Conservation (phyloP, 495 filamentous ascomycete species). For the Trichocladium antarcticum region DNA sequence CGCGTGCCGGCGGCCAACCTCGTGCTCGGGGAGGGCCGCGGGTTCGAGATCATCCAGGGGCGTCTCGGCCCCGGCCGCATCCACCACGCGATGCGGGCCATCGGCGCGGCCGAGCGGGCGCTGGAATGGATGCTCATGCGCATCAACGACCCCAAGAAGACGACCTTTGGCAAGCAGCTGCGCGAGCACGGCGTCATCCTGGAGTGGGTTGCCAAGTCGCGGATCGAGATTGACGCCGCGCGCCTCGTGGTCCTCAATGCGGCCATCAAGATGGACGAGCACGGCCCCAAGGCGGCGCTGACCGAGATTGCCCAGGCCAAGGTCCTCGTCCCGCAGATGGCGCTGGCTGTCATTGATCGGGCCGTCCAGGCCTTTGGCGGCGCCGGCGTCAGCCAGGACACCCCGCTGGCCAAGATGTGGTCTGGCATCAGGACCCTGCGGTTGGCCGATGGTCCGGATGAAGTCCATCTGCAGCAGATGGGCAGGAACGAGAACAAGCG, state of each 20-base stretch:
- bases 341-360: slow-evolving; percentile 71
- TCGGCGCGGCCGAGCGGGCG: slow-evolving; percentile 75
- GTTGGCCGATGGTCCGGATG: slow-evolving; percentile 85
- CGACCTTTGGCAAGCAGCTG: slow-evolving; percentile 70
- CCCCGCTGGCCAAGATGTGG: slow-evolving; percentile 80
- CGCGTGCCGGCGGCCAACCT: slow-evolving; percentile 67
- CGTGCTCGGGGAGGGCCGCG: slow-evolving; percentile 78
- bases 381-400: slow-evolving; percentile 81
- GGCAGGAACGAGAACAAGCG: slow-evolving; percentile 73
- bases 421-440: slow-evolving; percentile 69
- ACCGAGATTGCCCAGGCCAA: slow-evolving; percentile 84
- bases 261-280: slow-evolving; percentile 76
- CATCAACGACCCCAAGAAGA: slow-evolving; percentile 78
- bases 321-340: slow-evolving; percentile 67
- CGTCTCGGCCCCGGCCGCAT: slow-evolving; percentile 85
- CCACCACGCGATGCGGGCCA: slow-evolving; percentile 86
- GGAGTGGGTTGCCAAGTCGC: slow-evolving; percentile 83
- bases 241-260: slow-evolving; percentile 81
- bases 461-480: slow-evolving; percentile 88
- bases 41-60: slow-evolving; percentile 96
- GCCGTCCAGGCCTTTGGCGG: slow-evolving; percentile 80
- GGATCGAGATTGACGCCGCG: slow-evolving; percentile 82
- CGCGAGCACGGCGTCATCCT: slow-evolving; percentile 80
- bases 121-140: slow-evolving; percentile 82
- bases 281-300: slow-evolving; percentile 66